Evolutionary conservation across 2,329 filamentous ascomycete genomes (phyloP).

Genomic region (Rugonectria rugulosa): DNA sequence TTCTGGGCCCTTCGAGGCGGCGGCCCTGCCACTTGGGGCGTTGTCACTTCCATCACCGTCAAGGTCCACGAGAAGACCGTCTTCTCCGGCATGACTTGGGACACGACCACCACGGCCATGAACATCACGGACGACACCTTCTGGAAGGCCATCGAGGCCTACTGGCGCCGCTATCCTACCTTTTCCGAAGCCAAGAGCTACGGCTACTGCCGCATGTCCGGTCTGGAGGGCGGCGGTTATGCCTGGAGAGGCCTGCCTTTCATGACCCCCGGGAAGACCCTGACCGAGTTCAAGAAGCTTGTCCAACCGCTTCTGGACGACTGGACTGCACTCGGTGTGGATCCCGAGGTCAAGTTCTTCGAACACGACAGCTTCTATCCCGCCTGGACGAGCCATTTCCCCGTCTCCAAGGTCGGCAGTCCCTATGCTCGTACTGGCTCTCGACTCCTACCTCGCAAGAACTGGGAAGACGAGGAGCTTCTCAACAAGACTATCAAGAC

Average conservation of each 20-base stretch:
- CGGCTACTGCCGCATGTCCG: conserved; percentile 35
- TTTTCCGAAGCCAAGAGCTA: conserved; percentile 40
- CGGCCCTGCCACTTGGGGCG: conserved; percentile 50
- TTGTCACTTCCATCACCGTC: conserved; percentile 49
- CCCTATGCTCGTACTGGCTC: conserved; percentile 41
- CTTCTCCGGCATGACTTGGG: conserved; percentile 45
- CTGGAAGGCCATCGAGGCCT: conserved; percentile 43
- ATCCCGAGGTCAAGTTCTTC: conserved; percentile 42
- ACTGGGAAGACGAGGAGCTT: conserved; percentile 28
- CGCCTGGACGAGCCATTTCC: conserved; percentile 51
- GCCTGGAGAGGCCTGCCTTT: conserved; percentile 42
- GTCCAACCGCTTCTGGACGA: conserved; percentile 42
- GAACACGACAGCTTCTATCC: conserved; percentile 46
- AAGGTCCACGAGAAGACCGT: conserved; percentile 43
- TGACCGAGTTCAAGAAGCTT: conserved; percentile 43
- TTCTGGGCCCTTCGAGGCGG: conserved; percentile 60
- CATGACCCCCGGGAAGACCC: conserved; percentile 45
- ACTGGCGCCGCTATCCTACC: conserved; percentile 42
- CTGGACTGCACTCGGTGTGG: conserved; percentile 40
- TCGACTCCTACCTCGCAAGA: conserved; percentile 49
- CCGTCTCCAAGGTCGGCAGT: conserved; percentile 33
- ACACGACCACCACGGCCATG: conserved; percentile 43
- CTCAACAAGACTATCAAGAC: conserved; percentile 31
- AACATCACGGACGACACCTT: conserved; percentile 42
- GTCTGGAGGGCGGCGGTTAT: conserved; percentile 28